phyloP scores from a whole-genome alignment of 805 yeast species.

The Metschnikowia chrysomelidarum region DNA sequence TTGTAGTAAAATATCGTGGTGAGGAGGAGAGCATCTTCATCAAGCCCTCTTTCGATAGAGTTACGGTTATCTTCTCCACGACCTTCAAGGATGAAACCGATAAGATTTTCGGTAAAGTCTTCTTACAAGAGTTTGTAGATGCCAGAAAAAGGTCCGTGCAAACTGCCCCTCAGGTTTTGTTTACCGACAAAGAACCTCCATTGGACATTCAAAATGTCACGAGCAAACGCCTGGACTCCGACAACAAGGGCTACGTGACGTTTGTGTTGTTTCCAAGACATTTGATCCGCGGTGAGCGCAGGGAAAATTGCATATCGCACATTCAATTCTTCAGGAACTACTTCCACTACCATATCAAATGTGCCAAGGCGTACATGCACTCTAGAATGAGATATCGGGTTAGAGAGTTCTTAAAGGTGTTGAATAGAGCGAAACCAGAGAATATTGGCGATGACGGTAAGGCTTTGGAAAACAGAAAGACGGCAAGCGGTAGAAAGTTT shows the following conservation, averaged over 20 bases:
- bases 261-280: constrained; percentile 84
- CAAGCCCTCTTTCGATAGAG: constrained; percentile 92
- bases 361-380: constrained; percentile 97
- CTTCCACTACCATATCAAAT: constrained; percentile 97
- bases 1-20: constrained; percentile 82
- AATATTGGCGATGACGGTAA: constrained; percentile 68
- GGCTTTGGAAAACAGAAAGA: constrained; percentile 50
- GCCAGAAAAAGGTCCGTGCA: constrained; percentile 95
- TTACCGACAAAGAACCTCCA: constrained; percentile 89
- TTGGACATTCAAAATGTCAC: constrained; percentile 55
- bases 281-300: constrained; percentile 55
- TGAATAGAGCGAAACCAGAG: constrained; percentile 96
- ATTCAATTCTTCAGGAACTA: constrained; percentile 91
- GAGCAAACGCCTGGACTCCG: constrained; percentile 43
- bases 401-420: constrained; percentile 87
- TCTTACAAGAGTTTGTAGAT: constrained; percentile 90
- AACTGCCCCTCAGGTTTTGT: constrained; percentile 97
- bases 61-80: constrained; percentile 93
- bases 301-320: constrained; percentile 87
- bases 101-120: constrained; percentile 83
- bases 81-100: constrained; percentile 96
- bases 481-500: constrained; percentile 72
- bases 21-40: constrained; percentile 82
- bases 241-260: constrained; percentile 53
- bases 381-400: constrained; percentile 97